Evolutionary conservation across 2,329 filamentous ascomycete genomes (phyloP), one percentile per base, ranked within the genome.

Genomic region (Alternaria hordeiaustralica): DNA sequence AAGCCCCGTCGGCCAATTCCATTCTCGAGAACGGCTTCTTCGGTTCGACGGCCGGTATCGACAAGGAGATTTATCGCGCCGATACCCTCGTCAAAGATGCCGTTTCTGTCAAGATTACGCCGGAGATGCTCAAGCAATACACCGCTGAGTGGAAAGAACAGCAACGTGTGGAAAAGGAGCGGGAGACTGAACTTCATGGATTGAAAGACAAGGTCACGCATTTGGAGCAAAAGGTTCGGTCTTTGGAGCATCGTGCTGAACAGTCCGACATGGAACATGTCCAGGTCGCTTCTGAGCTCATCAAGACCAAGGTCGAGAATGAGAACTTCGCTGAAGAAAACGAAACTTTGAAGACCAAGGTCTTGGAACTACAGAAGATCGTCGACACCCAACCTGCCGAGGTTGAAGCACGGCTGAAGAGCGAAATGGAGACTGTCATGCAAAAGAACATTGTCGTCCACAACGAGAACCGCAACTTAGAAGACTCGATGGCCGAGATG

Each of bases 1-100:
- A 94, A 72, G 88, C 94, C 8, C 96, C 96, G 0, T 97, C 94
- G 3, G 90, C 94, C n/a, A 94, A 90, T 55, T 97, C 94, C 15
- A 91, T 99, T 51, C 87, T 98, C 1, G 96, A 99, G 79, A 97
- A 94, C 46, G 96, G 96, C 13, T 99, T 99, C 85, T 99, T 99
- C 75, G 96, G 96, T 78, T 95, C 93, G 23, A 94, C 92, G 33
- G 90, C 90, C n/a, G 92, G 89, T 69, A 87, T 93, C 12, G 96
- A 99, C 77, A 97, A 97, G 80, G 96, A 97, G 77, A 89, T 99
- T 7, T 99, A 99, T 79, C 90, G 94, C 54, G 96, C 96, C 15
- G 96, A 99, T 78, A 89, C 96, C 72, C 88, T 99, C 64, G 93
- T 99, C 13, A 91, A 92, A 64, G 96, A 99, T 80, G 96, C 96